Base-by-base conservation (phyloP, 176 grass and related monocot genomes). In the Saccharum officinarum region DNA sequence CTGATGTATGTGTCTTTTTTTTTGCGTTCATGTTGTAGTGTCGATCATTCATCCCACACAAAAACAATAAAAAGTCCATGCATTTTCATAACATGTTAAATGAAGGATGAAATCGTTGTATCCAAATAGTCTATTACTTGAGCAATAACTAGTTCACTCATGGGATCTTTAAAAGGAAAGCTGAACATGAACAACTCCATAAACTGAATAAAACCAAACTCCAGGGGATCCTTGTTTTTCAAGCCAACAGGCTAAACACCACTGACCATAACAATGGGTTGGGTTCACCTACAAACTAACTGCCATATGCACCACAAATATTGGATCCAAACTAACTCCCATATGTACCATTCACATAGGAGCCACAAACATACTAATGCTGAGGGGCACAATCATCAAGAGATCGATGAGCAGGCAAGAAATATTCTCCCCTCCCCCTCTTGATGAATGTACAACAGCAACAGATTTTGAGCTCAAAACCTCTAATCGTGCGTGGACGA, bases 391-490 rank as follows among this genome's bases (percentile, higher is more conserved):
- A 88, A 14, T 14, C n/a, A 12, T 20, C 15, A 52, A 69, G 42
- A 83, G 76, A 80, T 28, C 28, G 28, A 28, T 69, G 73, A 87
- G 76, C 31, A 83, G 39, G 78, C 26, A 69, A 83, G 86, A 83
- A 88, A 88, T 62, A 25, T 18, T 25, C 68, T 80, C 41, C 44
- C 76, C 49, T 28, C 49, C n/a, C 57, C 84, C 41, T 22, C 45
- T 12, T 37, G 63, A 33, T 44, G 70, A 67, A 86, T 88, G n/a
- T 69, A 86, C 83, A 73, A 67, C 70, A 33, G 70, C 79, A 91
- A 59, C 83, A 78, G 83, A 28, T 25, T 84, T 60, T 76, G 65
- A 76, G 77, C 74, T 90, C 74, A 73, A 73, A 86, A 82, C 45
- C 71, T 84, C 82, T 12, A 86, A 83, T 79, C 73, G 64, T 42